Evolutionary conservation across 2,329 filamentous ascomycete genomes (phyloP), one percentile per base, ranked within the genome.

Genomic region (Capronia coronata): DNA sequence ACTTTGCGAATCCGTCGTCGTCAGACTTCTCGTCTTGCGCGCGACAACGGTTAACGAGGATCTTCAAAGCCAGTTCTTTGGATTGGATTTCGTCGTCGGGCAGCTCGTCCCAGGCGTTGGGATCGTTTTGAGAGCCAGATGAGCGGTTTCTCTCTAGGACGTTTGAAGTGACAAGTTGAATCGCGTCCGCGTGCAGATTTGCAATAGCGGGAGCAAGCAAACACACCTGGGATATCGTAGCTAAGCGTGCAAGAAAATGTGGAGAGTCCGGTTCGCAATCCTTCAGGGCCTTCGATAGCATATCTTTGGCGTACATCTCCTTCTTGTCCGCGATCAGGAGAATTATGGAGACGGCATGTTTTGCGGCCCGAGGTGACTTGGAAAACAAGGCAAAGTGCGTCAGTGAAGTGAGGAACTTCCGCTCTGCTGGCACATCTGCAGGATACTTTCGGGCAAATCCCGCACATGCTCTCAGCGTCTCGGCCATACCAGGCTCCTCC

Each of bases 381-480:
- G 91, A 91, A 62, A 87, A 86, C 16, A 91, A 75, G 1, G 90
- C 87, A 66, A 93, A 97, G 60, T 80, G 84, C 53, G 84, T 81
- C 65, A 98, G 77, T 1, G 88, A 84, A 62, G 93, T 82, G 25
- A 82, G 75, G 61, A 97, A 91, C 58, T 86, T 86, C 48, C 84
- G 81, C 54, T 94, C 86, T 51, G 81, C 79, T 1, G 87, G 86
- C 46, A 98, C 79, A 52, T 97, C 90, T 9, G 82, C 76, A 0
- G 91, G 83, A 59, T 94, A 91, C 60, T 84, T 89, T 62, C 84
- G 84, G 1, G 90, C 87, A 65, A 95, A 98, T 1, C 86, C 88
- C 8, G 91, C 86, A 65, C 93, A 96, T 2, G 94, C 91, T 65
- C 94, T 96, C 51, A 98, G 75, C 1, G 91, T 91, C 62, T 96